A percentile compares a stretch with the other conserved stretches of the same genome.
Conservation (phyloP, 2,329 filamentous ascomycete species). For the Talaromyces sp. region DNA sequence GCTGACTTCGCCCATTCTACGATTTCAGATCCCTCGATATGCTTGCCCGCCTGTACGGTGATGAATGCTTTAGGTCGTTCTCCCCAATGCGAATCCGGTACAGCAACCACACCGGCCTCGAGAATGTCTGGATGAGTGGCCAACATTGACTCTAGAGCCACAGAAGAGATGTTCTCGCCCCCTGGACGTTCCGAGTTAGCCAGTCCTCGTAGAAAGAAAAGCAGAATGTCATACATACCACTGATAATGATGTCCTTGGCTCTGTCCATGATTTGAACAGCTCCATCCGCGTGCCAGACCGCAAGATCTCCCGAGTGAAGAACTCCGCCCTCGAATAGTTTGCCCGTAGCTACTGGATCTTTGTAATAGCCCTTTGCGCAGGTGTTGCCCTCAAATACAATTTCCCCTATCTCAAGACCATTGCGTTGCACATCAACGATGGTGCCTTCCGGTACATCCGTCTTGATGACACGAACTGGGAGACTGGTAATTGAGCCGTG, state of each 20-base stretch:
- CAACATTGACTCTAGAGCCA: constrained; percentile 86
- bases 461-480: constrained; percentile 76
- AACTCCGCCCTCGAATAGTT: constrained; percentile 81
- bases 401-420: constrained; percentile 74
- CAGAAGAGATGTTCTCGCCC: constrained; percentile 93
- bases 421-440: constrained; percentile 66
- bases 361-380: constrained; percentile 91
- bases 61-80: constrained; percentile 94
- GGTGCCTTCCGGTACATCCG: constrained; percentile 63
- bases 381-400: constrained; percentile 87
- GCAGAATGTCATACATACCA: constrained; percentile 49
- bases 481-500: constrained; percentile 84
- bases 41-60: constrained; percentile 68
- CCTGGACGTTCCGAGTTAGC: constrained; percentile 49
- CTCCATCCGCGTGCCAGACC: constrained; percentile 87
- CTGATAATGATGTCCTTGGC: constrained; percentile 99
- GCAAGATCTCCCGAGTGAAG: constrained; percentile 89
- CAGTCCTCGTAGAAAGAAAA: background rate
- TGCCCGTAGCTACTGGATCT: constrained; percentile 76
- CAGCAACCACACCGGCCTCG: constrained; percentile 85
- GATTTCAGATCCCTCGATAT: constrained; percentile 62
- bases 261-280: constrained; percentile 85
- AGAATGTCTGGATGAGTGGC: constrained; percentile 83
- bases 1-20: constrained; percentile 82
- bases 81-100: constrained; percentile 87